These are phyloP conservation scores for Pittosporum tobira DNA, from an alignment of 129 eudicot genomes.

Conservation along the genomic window DNA sequence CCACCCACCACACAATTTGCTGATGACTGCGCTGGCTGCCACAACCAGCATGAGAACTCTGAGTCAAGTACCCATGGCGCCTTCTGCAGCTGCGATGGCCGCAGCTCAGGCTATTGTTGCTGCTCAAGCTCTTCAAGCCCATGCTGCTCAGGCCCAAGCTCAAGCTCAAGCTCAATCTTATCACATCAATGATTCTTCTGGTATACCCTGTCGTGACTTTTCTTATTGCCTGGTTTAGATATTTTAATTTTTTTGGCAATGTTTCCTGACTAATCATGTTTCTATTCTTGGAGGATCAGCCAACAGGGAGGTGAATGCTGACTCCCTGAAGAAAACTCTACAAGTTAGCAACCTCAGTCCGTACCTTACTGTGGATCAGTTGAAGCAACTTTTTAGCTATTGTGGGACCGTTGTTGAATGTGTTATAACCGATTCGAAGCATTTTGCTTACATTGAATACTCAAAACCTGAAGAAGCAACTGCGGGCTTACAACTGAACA, in stretches of 20 bases:
- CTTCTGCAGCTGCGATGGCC: slow-evolving; percentile 99
- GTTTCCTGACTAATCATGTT: background rate
- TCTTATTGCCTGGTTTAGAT: background rate
- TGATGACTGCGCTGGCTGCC: slow-evolving; percentile 92
- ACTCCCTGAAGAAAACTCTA: slow-evolving; percentile 63
- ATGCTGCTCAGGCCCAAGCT: slow-evolving; percentile 58
- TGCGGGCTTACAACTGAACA: slow-evolving; percentile 77
- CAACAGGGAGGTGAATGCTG: slow-evolving; percentile 47
- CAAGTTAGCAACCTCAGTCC: slow-evolving; percentile 99
- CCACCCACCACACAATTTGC: slow-evolving; percentile 85
- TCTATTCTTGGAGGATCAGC: slow-evolving; percentile 25
- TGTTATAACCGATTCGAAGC: slow-evolving; percentile 81
- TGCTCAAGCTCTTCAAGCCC: slow-evolving; percentile 98
- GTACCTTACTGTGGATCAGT: slow-evolving; percentile 74
- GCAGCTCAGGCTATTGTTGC: slow-evolving; percentile 99
- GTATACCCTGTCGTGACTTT: slow-evolving; percentile 19
- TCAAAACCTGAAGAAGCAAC: slow-evolving; percentile 91
- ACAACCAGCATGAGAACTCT: slow-evolving; percentile 77
- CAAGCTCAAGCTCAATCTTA: slow-evolving; percentile 47
- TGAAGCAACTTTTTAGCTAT: slow-evolving; percentile 79
- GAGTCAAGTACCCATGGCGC: slow-evolving; percentile 98
- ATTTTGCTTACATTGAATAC: slow-evolving; percentile 88
- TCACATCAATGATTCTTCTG: slow-evolving; percentile 35
- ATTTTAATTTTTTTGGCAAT: background rate
- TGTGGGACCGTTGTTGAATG: slow-evolving; percentile 87